Conservation (phyloP, 805 yeast genomes). For the Metschnikowia matae region DNA sequence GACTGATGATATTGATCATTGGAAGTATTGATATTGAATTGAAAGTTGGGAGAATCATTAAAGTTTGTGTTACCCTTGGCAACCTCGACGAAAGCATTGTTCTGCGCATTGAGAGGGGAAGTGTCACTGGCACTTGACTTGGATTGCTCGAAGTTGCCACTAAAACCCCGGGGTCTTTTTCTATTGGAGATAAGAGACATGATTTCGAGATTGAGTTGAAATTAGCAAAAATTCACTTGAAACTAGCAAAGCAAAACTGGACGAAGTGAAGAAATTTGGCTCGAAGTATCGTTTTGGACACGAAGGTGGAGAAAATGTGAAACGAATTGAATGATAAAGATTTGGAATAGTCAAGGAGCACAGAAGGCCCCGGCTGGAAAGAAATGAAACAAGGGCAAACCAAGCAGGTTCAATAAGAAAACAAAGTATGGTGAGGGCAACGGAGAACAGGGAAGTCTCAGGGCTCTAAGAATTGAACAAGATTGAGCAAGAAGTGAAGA, state of each 20-base stretch:
- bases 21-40: neutral
- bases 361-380: neutral
- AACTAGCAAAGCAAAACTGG: neutral
- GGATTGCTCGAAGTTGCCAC: constrained; percentile 32
- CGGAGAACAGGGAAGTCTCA: neutral
- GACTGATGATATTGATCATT: constrained; percentile 2
- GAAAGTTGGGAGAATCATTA: neutral
- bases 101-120: neutral
- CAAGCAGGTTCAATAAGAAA: neutral
- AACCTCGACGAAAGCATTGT: neutral
- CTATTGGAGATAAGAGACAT: constrained; percentile 40
- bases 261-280: neutral
- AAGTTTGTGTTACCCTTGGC: neutral
- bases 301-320: neutral
- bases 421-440: neutral
- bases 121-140: constrained; percentile 14
- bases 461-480: neutral
- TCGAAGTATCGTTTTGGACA: neutral
- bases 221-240: neutral
- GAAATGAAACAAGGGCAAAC: neutral
- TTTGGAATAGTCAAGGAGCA: neutral
- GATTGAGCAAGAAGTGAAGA: neutral
- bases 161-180: constrained; percentile 44
- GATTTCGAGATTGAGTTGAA: neutral
- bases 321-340: neutral